phyloP scores from a whole-genome alignment of 495 filamentous ascomycete genomes.

The Neurospora sp. region DNA sequence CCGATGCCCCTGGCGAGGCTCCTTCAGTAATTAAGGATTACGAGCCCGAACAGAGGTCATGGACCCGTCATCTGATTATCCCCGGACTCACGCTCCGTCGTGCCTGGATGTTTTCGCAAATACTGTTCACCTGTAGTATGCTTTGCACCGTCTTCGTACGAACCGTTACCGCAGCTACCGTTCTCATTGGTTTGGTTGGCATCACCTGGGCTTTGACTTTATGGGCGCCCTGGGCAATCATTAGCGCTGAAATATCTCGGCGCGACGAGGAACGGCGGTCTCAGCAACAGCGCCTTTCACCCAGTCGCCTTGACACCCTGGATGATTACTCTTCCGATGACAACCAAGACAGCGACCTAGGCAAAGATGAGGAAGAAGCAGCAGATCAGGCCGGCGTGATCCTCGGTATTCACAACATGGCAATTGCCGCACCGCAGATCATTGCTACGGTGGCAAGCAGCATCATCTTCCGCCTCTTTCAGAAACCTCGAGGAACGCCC shows the following conservation, averaged over 20 bases:
- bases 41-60: constrained; percentile 25
- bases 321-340: constrained; percentile 24
- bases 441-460: constrained; percentile 73
- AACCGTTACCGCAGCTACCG: constrained; percentile 53
- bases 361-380: constrained; percentile 35
- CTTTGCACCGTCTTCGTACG: constrained; percentile 69
- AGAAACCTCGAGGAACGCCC: constrained; percentile 70
- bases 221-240: constrained; percentile 90
- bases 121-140: constrained; percentile 71
- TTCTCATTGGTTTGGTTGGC: constrained; percentile 67
- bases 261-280: constrained; percentile 59
- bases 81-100: constrained; percentile 74
- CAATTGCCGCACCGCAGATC: constrained; percentile 78
- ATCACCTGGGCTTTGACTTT: constrained; percentile 82
- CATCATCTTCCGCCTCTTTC: constrained; percentile 67
- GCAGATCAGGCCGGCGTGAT: constrained; percentile 78
- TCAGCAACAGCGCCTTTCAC: constrained; percentile 21
- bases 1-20: constrained; percentile 10
- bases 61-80: constrained; percentile 54
- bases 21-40: constrained; percentile 17
- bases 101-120: constrained; percentile 71
- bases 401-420: constrained; percentile 85
- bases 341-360: constrained; percentile 11
- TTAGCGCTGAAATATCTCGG: constrained; percentile 73
- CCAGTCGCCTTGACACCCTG: constrained; percentile 15